Evolutionary conservation across 345 rosid species (phyloP).

Genomic region (Salix viminalis): DNA sequence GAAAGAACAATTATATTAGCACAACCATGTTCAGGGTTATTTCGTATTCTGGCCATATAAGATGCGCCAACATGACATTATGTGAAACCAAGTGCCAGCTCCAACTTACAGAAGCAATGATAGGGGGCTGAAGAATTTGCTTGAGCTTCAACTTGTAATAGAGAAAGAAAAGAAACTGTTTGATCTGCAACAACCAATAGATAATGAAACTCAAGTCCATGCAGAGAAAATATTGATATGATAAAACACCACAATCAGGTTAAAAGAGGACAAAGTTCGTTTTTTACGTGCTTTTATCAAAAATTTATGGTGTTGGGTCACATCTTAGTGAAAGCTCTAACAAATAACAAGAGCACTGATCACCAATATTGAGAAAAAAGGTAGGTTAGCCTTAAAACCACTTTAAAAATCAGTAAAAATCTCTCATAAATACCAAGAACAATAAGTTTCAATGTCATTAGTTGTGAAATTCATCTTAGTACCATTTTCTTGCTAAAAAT

Average conservation of each 20-base stretch:
- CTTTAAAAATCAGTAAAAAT: background rate
- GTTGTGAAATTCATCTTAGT: background rate
- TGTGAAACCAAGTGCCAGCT: background rate
- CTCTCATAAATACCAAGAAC: background rate
- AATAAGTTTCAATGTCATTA: background rate
- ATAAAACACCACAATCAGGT: background rate
- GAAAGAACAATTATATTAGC: background rate
- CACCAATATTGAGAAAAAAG: background rate
- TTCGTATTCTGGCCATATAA: background rate
- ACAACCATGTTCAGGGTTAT: background rate
- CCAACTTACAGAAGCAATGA: conserved; percentile 82
- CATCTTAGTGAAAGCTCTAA: background rate
- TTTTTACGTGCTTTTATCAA: background rate
- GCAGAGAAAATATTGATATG: background rate
- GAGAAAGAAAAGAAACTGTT: conserved; percentile 44
- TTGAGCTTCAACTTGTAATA: conserved; percentile 88
- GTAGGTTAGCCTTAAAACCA: background rate
- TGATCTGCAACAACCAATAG: conserved; percentile 48
- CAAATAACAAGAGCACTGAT: background rate
- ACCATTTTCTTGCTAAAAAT: background rate
- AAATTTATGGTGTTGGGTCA: background rate
- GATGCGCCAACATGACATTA: background rate
- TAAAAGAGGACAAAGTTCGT: background rate
- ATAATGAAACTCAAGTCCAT: background rate
- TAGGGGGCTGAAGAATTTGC: conserved; percentile 92